Evolutionary conservation across 2,329 filamentous ascomycete genomes (phyloP).

Genomic region (Eutypella sp.): DNA sequence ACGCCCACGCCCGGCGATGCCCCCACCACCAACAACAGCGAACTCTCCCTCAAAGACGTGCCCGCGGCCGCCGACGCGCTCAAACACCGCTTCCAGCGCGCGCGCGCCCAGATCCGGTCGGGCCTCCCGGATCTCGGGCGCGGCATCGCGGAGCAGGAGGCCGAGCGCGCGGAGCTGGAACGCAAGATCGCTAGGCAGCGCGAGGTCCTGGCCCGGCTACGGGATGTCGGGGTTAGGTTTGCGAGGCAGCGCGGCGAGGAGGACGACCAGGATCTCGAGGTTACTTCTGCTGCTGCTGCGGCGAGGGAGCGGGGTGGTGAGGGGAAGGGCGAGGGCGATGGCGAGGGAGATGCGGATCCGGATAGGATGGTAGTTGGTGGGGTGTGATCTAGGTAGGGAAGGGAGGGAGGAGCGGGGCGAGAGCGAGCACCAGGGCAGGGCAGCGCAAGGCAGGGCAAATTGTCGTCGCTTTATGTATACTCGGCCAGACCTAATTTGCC

Average conservation of each 20-base stretch:
- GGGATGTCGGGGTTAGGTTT: slow-evolving; percentile 43
- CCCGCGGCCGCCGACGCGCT: slow-evolving; percentile 71
- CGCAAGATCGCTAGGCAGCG: slow-evolving; percentile 58
- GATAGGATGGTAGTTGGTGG: too few relatives aligned
- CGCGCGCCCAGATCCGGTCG: slow-evolving; percentile 60
- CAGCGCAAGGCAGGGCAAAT: too few relatives aligned
- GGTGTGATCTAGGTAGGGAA: too few relatives aligned
- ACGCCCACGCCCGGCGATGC: slow-evolving; percentile 17
- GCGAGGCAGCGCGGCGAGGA: too few relatives aligned
- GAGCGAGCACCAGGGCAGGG: too few relatives aligned
- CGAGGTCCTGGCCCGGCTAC: slow-evolving; percentile 49
- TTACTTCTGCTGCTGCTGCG: too few relatives aligned
- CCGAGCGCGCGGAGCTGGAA: slow-evolving; percentile 64
- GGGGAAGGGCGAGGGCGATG: slow-evolving; percentile 16
- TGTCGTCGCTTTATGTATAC: too few relatives aligned
- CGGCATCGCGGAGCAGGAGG: slow-evolving; percentile 62
- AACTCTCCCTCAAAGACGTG: slow-evolving; percentile 64
- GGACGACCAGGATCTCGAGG: too few relatives aligned
- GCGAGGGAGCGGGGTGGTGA: slow-evolving; percentile 32
- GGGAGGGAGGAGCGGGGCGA: background rate
- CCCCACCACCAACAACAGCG: slow-evolving; percentile 23
- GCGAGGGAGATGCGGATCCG: slow-evolving; percentile 38
- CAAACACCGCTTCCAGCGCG: slow-evolving; percentile 78
- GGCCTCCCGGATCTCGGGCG: slow-evolving; percentile 66
- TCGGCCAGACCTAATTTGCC: too few relatives aligned